Percentiles rank a stretch among this genome's conserved stretches.
Evolutionary conservation across 257 asterid genomes (phyloP).

Genomic region (Solanum appendiculatum): DNA sequence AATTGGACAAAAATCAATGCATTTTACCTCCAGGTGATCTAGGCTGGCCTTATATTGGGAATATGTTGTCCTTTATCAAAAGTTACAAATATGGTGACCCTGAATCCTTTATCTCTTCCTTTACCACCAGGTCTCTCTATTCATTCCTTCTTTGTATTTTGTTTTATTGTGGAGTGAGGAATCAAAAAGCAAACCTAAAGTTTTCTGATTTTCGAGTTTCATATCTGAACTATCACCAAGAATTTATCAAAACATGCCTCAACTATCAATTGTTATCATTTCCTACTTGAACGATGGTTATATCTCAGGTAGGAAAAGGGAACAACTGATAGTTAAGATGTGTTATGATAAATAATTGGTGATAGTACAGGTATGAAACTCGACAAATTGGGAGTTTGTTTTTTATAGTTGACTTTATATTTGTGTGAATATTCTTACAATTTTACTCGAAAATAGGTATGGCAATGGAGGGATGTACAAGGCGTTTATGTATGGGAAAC

Average conservation of each 20-base stretch:
- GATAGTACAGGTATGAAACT: no score
- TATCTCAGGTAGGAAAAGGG: no score
- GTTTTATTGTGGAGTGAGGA: neutral
- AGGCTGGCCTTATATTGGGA: neutral
- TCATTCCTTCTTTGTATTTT: neutral
- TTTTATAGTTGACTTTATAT: no score
- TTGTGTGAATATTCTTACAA: neutral
- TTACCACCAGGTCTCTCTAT: neutral
- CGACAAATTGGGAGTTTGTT: no score
- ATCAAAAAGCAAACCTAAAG: no score
- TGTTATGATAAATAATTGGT: no score
- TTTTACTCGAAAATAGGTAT: neutral
- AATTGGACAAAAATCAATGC: neutral
- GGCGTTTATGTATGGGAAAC: neutral
- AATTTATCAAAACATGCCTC: no score
- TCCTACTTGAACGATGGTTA: no score
- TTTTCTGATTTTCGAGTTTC: no score
- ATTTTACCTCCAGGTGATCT: neutral
- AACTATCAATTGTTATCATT: no score
- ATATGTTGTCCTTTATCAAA: neutral
- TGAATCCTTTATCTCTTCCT: neutral
- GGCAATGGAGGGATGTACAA: slow-evolving; percentile 3
- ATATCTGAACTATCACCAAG: no score
- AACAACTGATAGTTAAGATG: no score
- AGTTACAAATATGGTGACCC: neutral